Base-by-base conservation (phyloP, 2,329 filamentous ascomycete species). In the Colletotrichum falcatum region DNA sequence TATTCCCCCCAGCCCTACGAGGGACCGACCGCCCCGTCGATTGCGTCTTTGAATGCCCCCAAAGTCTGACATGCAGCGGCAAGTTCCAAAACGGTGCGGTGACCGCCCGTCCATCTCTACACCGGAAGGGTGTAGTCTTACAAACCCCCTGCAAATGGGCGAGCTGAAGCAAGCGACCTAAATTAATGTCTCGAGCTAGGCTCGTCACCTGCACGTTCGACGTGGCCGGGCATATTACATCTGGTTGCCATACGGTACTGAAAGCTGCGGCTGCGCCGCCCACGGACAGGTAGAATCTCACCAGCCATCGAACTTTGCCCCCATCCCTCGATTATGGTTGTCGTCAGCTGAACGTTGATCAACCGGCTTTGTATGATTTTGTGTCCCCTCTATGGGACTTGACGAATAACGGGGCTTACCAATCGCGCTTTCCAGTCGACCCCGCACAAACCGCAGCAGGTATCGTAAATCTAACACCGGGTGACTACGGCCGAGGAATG, bases 1-100 rank as follows among this genome's bases (percentile, higher is more conserved):
- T 55, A 16, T 65, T 71, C 64, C 67, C 65, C 44, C 68, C 68
- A 71, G 68, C 68, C 68, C 68, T 71, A 71, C 65, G 59, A 70
- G 59, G 65, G 44, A 60, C 65, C 54, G 46, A 54, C 65, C 65
- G 30, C 18, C 23, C 46, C 65, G 59, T 30, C 23, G 42, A 53
- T 46, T 61, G 55, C 66, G 53, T 65, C 58, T 37, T 62, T 58
- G 55, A 55, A 35, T 46, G 33, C 30, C 9, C 11, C 68, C 60
- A 64, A 65, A 64, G 37, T 71, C 69, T 71, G 69, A 71, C 69
- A 71, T 61, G 66, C 65, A 70, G 61, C 66, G 55, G 60, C 65
- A 54, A 26, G 39, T 65, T 71, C 65, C 54, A 70, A 71, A 71
- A 65, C 51, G 53, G 64, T 65, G 33, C 51, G 28, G 48, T 56